Evolutionary conservation across 768 basidiomycete genomes (phyloP).

Genomic region (Coprinopsis marcescibilis): DNA sequence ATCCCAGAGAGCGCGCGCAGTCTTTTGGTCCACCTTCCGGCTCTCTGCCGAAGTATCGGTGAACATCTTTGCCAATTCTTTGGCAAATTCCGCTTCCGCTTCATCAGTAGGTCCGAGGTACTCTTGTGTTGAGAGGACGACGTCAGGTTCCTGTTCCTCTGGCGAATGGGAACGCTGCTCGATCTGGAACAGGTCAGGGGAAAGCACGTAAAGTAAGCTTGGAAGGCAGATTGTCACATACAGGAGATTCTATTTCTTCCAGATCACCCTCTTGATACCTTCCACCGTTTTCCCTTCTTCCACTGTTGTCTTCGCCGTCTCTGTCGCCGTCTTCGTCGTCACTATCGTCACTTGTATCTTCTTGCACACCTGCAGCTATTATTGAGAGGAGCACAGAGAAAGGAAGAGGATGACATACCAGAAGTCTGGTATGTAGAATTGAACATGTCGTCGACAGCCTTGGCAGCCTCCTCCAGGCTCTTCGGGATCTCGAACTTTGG

Average conservation of each 20-base stretch:
- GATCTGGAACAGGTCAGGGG: conserved; percentile 27
- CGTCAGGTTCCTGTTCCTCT: conserved; percentile 72
- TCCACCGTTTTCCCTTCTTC: conserved; percentile 38
- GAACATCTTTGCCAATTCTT: conserved; percentile 93
- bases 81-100: conserved; percentile 89
- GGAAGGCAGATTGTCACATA: conserved; percentile 36
- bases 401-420: conserved; percentile 33
- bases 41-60: conserved; percentile 81
- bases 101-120: conserved; percentile 79
- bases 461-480: conserved; percentile 79
- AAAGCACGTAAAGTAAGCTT: not conserved
- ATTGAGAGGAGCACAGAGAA: not conserved
- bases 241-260: conserved; percentile 47
- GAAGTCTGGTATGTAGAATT: conserved; percentile 56
- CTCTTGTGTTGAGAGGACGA: conserved; percentile 64
- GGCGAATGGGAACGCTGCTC: conserved; percentile 77
- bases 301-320: conserved; percentile 58
- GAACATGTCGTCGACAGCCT: conserved; percentile 88
- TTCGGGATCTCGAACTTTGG: conserved; percentile 71
- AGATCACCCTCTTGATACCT: conserved; percentile 64
- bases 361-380: not conserved
- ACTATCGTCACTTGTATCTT: conserved; percentile 12
- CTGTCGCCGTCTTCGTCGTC: conserved; percentile 62
- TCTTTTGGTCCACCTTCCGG: conserved; percentile 83
- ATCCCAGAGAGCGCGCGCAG: conserved; percentile 84